Evolutionary conservation across 257 asterid genomes (phyloP), one percentile per base, ranked within the genome.

Genomic region (Capsicum chinense): DNA sequence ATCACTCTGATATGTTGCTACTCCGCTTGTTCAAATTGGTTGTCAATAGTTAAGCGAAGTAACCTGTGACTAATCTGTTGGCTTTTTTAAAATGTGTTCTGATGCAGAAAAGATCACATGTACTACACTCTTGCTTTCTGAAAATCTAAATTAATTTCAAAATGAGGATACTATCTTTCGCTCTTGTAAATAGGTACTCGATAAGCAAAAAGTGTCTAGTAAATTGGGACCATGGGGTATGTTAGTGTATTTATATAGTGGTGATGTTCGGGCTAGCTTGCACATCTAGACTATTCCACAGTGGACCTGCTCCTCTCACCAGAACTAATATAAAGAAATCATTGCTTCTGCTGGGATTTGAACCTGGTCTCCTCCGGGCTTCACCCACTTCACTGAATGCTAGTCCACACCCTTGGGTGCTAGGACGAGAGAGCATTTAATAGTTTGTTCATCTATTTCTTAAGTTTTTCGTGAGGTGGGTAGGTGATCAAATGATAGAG

Each of bases 11-110:
- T 9, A 56, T 64, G 9, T 66, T 66, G 50, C 62, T 50, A 57
- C 9, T 54, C 67, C 73, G 12, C 21, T 81, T 64, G 39, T 81
- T 70, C 81, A 76, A 76, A 54, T 44, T 26, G 81, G 81, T 54
- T 76, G 47, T 76, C 64, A 76, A 26, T 52, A 26, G 63, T 13
- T 14, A 52, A 26, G 64, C 26, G 47, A 76, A 76, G 81, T 76
- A 54, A 10, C 47, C 54, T 52, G 19, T 54, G 81, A 78, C 64
- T 78, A 54, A 54, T 54, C 39, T 78, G 50, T 54, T 54, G 48
- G 54, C 81, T 14, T 52, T 39, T 52, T 26, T 52, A 21, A 50
- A 74, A 74, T 50, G 62, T 48, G 16, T 50, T 50, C 37, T 74
- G 62, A 78, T 54, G 81, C 50, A 78, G 58, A 47, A 47, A 71